A percentile compares a stretch with the other conserved stretches of the same genome.
These are phyloP conservation scores for Pneumocystis canis DNA, from an alignment of 1,139 yeast species.

Conservation along the genomic window DNA sequence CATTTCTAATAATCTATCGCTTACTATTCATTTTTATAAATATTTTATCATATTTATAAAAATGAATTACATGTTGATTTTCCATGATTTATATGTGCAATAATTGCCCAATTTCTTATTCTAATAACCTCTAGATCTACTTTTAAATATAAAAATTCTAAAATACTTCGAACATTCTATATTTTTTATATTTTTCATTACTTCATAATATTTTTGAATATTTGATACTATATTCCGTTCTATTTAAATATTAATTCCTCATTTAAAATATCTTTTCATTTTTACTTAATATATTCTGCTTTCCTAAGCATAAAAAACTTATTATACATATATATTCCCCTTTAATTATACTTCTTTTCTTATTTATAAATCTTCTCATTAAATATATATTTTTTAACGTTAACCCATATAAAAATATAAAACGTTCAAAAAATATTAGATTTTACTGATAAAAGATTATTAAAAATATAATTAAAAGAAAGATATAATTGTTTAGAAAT, in stretches of 20 bases:
- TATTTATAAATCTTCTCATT: not conserved
- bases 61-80: conserved; percentile 45
- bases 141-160: conserved; percentile 11
- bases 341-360: not conserved
- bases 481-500: too few relatives aligned
- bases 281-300: not conserved
- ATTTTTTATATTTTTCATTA: not conserved
- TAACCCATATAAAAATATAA: not conserved
- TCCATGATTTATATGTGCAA: conserved; percentile 96
- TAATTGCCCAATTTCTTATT: conserved; percentile 82
- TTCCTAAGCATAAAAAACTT: not conserved
- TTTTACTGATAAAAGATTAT: too few relatives aligned
- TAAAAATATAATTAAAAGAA: too few relatives aligned
- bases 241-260: not conserved
- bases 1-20: conserved; percentile 71
- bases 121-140: conserved; percentile 32
- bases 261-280: not conserved
- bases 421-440: too few relatives aligned
- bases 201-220: not conserved
- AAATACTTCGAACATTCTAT: not conserved
- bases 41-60: not conserved
- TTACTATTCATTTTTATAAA: conserved; percentile 25
- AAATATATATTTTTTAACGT: not conserved
- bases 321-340: not conserved
- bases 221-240: not conserved